Evolutionary conservation across 306 rosid genomes (phyloP), one percentile per base, ranked within the genome.

Genomic region (Morella rubra): DNA sequence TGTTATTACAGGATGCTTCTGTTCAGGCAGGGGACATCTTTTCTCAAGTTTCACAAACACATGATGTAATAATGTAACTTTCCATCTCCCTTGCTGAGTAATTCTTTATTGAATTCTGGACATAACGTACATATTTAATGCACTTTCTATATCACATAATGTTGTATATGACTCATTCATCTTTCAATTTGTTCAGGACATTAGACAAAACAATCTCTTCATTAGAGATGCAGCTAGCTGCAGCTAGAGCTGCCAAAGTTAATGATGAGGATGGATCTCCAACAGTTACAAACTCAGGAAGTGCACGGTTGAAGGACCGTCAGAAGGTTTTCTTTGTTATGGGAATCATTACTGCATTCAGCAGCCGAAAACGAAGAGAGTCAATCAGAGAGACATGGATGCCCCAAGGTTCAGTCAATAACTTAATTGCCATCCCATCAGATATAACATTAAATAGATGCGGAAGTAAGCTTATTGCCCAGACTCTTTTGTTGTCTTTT

Each of bases 381-480:
- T 88, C 91, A 44, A 81, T 88, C 72, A 81, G 91, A 81, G 89
- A 83, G 72, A 88, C 91, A 32, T 88, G 91, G 91, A 81, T 88
- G 89, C 91, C 89, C 53, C 86, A 22, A 79, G 91, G 89, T 88
- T 32, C 51, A 55, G 19, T 55, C 55, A 49, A 22, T 24, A 40
- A 55, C 44, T 60, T 27, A 12, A 47, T 42, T 32, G 40, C 55
- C n/a, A 60, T 59, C 37, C 20, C 73, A 50, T 72, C 2, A 4
- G 69, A 14, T 50, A 10, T 54, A 37, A 55, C 66, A 24, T 4
- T 60, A 45, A 54, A 77, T 70, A 47, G 44, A 44, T 19, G 61
- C 74, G 20, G 7, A 76, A 75, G 8, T 72, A 76, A 69, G 56
- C 32, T 32, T 20, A 37, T 79, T 76, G 46, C 71, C 49, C 8